Evolutionary conservation across 805 yeast species (phyloP).

Genomic region (Candida michaelii): DNA sequence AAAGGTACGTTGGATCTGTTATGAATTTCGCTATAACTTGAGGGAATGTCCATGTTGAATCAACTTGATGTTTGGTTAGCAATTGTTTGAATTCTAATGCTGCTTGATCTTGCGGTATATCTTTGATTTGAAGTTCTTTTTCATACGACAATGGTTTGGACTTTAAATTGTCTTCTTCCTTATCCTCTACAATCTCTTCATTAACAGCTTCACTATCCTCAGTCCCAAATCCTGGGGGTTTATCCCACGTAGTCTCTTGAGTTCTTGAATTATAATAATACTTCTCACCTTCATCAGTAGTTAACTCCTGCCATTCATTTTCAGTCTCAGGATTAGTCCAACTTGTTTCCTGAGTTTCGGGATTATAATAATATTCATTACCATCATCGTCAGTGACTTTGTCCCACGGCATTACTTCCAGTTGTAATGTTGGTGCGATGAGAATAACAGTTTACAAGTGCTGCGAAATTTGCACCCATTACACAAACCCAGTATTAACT

Average conservation of each 20-base stretch:
- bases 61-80: conserved; percentile 57
- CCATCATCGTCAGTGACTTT: conserved; percentile 65
- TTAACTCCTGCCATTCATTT: conserved; percentile 41
- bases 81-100: conserved; percentile 49
- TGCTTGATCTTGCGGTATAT: conserved; percentile 27
- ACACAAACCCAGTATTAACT: background rate
- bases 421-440: background rate
- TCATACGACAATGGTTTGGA: conserved; percentile 1
- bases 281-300: conserved; percentile 54
- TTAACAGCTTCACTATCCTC: conserved; percentile 10
- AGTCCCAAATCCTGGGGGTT: conserved; percentile 52
- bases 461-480: conserved; percentile 9
- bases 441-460: too few relatives aligned
- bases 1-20: conserved; percentile 66
- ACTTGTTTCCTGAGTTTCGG: conserved; percentile 62
- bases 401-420: conserved; percentile 61
- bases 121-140: conserved; percentile 1
- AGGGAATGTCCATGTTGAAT: conserved; percentile 74
- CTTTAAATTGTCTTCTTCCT: conserved; percentile 1
- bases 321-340: conserved; percentile 75
- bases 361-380: conserved; percentile 67
- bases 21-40: conserved; percentile 60
- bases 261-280: conserved; percentile 71
- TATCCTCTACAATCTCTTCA: background rate
- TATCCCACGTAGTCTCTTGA: conserved; percentile 75